Evolutionary conservation across 257 asterid genomes (phyloP), one percentile per base, ranked within the genome.

Genomic region (Solanum ossicruentum): DNA sequence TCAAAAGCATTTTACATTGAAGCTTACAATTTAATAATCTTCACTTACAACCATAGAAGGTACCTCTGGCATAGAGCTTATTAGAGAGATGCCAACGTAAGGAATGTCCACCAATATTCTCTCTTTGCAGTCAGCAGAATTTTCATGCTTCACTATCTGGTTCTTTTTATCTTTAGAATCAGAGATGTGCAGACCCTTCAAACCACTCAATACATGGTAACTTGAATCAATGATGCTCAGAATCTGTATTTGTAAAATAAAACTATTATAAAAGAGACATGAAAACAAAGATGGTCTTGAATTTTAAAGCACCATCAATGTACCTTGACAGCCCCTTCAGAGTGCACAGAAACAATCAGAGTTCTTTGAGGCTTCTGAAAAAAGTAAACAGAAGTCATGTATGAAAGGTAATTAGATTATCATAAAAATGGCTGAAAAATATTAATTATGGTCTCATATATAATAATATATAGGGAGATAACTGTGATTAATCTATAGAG

Each of bases 281-380:
- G 65, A 71, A 75, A 88, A 80, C 21, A 80, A 20, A 10, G 28
- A 83, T 51, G 56, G 73, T 57, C 70, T 60, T 56, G 81, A 67
- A 81, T 72, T 32, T 69, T 52, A 82, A 82, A 84, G 83, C 70
- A 51, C 17, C 11, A 85, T n/a, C 60, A 28, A 32, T 87, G 77
- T 82, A 96, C 99, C 97, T 96, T 96, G 71, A 90, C 92, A 85
- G 97, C 98, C 86, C 99, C 98, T 91, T 96, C 99, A 82, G 99
- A 95, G 88, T 94, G 98, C 83, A 96, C 94, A 81, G 98, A 93
- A 82, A 96, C 88, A 57, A 89, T 88, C 88, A 93, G 91, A 85
- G 94, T 95, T 84, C 99, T 92, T 91, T 93, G 95, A 72, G 93
- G 95, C 87, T 96, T 96, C 99, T 96, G 99, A 13, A 88, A 91